These are phyloP conservation scores for Penicillium sp. DNA, from an alignment of 2,329 filamentous ascomycete species.

Conservation along the genomic window DNA sequence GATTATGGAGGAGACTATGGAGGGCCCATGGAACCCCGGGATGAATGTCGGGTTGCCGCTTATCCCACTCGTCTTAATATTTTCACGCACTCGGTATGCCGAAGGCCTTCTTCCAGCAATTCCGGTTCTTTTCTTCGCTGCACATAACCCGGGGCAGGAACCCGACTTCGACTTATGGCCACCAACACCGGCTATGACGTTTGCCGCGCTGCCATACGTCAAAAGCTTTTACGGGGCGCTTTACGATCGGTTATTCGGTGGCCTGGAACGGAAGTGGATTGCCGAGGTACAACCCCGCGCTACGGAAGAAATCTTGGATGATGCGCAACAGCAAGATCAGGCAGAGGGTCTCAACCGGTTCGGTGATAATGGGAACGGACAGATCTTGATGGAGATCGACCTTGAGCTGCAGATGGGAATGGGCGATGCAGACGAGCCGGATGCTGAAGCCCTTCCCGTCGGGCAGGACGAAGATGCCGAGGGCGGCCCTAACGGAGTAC, in stretches of 20 bases:
- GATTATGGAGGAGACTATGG: slow-evolving; percentile 49
- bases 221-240: slow-evolving; percentile 62
- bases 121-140: slow-evolving; percentile 56
- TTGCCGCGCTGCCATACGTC: slow-evolving; percentile 65
- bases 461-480: slow-evolving; percentile 21
- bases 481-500: slow-evolving; percentile 28
- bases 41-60: slow-evolving; percentile 62
- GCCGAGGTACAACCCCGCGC: slow-evolving; percentile 60
- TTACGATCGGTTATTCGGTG: slow-evolving; percentile 59
- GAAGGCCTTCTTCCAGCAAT: slow-evolving; percentile 63
- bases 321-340: slow-evolving; percentile 36
- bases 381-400: slow-evolving; percentile 49
- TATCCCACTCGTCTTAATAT: slow-evolving; percentile 65
- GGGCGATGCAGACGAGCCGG: slow-evolving; percentile 43
- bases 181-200: slow-evolving; percentile 63
- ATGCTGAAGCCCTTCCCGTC: slow-evolving; percentile 25
- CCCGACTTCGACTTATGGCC: slow-evolving; percentile 62
- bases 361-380: slow-evolving; percentile 37
- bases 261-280: slow-evolving; percentile 60
- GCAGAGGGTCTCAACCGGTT: slow-evolving; percentile 28
- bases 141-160: slow-evolving; percentile 44
- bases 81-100: slow-evolving; percentile 63
- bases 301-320: slow-evolving; percentile 40
- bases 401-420: slow-evolving; percentile 53
- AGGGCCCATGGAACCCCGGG: slow-evolving; percentile 46